Percentiles rank a stretch among this genome's conserved stretches.
Evolutionary conservation across 192 early-diverging fungal species (phyloP).

Genomic region (Globomyces pollinis-pini): DNA sequence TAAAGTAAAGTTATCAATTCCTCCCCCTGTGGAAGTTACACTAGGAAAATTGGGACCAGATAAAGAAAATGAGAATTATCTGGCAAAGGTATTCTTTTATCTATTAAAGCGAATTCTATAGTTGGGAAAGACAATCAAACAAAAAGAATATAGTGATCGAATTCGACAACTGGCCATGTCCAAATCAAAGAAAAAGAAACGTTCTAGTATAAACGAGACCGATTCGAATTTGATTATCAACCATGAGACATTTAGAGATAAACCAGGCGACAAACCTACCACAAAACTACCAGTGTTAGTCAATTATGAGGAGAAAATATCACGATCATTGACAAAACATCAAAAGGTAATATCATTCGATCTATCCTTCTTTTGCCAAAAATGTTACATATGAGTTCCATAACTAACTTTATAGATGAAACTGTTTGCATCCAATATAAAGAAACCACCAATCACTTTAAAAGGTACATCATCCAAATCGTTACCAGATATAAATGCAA

Average conservation of each 20-base stretch:
- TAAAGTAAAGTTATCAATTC: background rate
- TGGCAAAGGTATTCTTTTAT: background rate
- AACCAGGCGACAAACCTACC: background rate
- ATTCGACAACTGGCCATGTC: background rate
- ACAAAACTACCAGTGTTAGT: background rate
- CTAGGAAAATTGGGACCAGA: constrained; percentile 3
- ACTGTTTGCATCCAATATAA: background rate
- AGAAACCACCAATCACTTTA: background rate
- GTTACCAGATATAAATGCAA: background rate
- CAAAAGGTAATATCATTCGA: background rate
- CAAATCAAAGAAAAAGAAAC: background rate
- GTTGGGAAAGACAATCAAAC: constrained; percentile 3
- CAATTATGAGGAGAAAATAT: background rate
- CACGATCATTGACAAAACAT: background rate
- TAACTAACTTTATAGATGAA: constrained; percentile 2
- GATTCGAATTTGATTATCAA: no score
- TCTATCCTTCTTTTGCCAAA: no score
- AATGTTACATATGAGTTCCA: no score
- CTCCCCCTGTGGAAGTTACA: background rate
- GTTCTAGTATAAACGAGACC: background rate
- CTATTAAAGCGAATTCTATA: background rate
- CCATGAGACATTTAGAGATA: no score
- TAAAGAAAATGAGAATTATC: constrained; percentile 6
- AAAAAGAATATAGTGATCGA: constrained; percentile 3
- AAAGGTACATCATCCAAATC: constrained; percentile 2